These are phyloP conservation scores for Poterioochromonas sp. DNA, from an alignment of 352 stramenopile species.

Conservation along the genomic window DNA sequence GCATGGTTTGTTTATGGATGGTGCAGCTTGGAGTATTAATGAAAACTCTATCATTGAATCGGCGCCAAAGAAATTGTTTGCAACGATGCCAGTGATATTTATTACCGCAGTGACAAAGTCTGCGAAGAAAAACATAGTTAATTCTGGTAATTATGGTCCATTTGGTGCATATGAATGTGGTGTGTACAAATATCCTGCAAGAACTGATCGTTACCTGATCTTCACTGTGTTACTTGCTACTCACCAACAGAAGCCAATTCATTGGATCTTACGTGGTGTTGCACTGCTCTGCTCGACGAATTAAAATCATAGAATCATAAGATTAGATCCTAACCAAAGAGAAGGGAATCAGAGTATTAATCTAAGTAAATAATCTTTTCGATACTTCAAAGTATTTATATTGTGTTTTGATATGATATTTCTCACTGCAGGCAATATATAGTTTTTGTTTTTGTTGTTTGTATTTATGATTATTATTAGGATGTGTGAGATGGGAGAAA, in stretches of 20 bases:
- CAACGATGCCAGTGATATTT: conserved; percentile 71
- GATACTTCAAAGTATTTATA: no score
- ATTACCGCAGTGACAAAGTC: conserved; percentile 65
- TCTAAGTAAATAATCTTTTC: no score
- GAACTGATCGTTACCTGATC: conserved; percentile 82
- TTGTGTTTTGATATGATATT: no score
- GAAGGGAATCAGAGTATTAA: no score
- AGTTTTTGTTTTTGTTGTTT: no score
- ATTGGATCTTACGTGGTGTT: conserved; percentile 81
- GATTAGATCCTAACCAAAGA: no score
- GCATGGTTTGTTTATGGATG: conserved; percentile 82
- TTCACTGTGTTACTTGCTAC: conserved; percentile 68
- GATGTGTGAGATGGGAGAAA: no score
- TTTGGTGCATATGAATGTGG: conserved; percentile 75
- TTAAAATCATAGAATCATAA: no score
- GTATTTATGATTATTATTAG: no score
- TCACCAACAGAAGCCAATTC: conserved; percentile 50
- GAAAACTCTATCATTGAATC: conserved; percentile 56
- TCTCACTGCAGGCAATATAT: no score
- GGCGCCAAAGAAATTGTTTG: conserved; percentile 81
- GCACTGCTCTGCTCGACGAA: conserved; percentile 61
- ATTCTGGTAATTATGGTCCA: conserved; percentile 63
- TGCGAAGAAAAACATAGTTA: conserved; percentile 62
- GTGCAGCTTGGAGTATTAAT: conserved; percentile 68
- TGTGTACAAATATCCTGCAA: conserved; percentile 82